These are phyloP conservation scores for Pinus tabuliformis DNA, from an alignment of 75 land plant species.

Conservation along the genomic window DNA sequence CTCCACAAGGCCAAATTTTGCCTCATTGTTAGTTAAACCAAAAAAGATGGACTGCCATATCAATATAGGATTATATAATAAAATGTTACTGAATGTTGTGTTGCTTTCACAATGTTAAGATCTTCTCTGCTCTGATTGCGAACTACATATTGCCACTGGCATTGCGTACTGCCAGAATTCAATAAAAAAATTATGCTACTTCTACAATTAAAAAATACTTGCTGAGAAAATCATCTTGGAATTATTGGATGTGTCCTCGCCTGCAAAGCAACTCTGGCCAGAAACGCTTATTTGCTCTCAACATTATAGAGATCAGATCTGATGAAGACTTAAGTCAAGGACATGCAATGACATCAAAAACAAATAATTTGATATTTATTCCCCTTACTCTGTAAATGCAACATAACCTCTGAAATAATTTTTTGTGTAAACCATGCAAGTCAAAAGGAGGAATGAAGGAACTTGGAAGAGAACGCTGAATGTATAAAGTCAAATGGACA, in stretches of 20 bases:
- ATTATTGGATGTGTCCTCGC: neutral
- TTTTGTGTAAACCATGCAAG: too few species aligned
- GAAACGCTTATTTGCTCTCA: constrained; percentile 6
- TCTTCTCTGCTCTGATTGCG: neutral
- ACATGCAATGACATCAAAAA: neutral
- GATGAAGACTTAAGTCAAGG: neutral
- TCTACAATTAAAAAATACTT: neutral
- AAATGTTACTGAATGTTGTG: neutral
- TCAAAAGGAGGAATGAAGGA: too few species aligned
- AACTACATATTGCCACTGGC: neutral
- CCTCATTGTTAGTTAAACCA: neutral
- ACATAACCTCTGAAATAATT: neutral
- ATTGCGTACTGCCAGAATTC: neutral
- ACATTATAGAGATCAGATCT: neutral
- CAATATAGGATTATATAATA: neutral
- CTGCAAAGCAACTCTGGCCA: neutral
- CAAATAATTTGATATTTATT: neutral
- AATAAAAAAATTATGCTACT: neutral
- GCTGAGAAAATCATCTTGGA: neutral
- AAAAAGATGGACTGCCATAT: neutral
- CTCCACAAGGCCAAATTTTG: neutral
- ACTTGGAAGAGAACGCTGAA: too few species aligned
- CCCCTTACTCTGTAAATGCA: neutral
- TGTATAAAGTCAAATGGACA: too few species aligned
- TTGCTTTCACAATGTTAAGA: neutral